A percentile compares a stretch with the other conserved stretches of the same genome.
phyloP scores from a whole-genome alignment of 2,329 filamentous ascomycete species.

The Colletotrichum gigasporum region DNA sequence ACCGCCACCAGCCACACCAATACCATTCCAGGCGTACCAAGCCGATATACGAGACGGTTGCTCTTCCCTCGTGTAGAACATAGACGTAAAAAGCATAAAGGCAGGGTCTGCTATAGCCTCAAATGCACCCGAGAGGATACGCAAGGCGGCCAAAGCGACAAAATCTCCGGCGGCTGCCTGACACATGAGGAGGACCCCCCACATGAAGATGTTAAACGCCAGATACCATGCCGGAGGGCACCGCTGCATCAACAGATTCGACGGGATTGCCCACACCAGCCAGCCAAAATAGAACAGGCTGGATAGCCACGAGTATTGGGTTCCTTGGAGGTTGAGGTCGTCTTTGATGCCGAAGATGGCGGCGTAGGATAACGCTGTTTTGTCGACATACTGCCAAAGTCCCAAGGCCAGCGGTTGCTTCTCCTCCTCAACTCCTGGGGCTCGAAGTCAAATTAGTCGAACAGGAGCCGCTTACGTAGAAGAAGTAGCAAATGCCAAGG shows the following conservation, averaged over 20 bases:
- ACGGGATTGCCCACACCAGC: slow-evolving; percentile 45
- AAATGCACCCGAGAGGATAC: slow-evolving; percentile 71
- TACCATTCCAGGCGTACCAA: slow-evolving; percentile 68
- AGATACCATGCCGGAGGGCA: slow-evolving; percentile 47
- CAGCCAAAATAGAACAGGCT: slow-evolving; percentile 49
- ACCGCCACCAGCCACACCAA: slow-evolving; percentile 67
- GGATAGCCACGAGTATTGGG: slow-evolving; percentile 61
- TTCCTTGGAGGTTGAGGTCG: slow-evolving; percentile 64
- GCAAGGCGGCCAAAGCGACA: slow-evolving; percentile 60
- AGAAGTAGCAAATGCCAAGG: slow-evolving; percentile 51
- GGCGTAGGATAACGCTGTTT: slow-evolving; percentile 58
- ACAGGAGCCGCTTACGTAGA: no score
- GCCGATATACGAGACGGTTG: slow-evolving; percentile 69
- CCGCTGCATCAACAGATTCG: slow-evolving; percentile 43
- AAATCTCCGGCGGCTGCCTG: slow-evolving; percentile 68
- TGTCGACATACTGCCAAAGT: slow-evolving; percentile 48
- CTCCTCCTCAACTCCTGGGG: no score
- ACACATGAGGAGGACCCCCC: slow-evolving; percentile 55
- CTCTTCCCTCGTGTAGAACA: slow-evolving; percentile 72
- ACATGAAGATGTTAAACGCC: slow-evolving; percentile 62
- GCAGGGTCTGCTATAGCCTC: slow-evolving; percentile 61
- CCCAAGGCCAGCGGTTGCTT: no score
- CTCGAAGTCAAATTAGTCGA: no score
- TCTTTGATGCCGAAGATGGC: slow-evolving; percentile 72
- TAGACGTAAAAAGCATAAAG: slow-evolving; percentile 71